These are phyloP conservation scores for Hypocreales sp. DNA, from an alignment of 2,329 filamentous ascomycete genomes.

Conservation along the genomic window DNA sequence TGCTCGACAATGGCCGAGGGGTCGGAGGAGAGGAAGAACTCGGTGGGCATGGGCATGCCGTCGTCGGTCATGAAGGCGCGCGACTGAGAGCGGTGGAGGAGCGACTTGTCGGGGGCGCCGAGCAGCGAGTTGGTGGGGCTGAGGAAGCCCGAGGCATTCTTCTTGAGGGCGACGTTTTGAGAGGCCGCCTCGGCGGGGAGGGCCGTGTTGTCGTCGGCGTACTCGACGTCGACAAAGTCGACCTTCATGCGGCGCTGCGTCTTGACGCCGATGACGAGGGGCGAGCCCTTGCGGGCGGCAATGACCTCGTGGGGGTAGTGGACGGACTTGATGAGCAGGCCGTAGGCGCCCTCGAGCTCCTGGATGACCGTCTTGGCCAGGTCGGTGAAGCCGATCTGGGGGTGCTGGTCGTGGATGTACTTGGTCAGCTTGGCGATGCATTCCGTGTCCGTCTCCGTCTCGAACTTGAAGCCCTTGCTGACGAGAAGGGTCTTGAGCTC, in stretches of 20 bases:
- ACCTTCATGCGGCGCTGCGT: slow-evolving; percentile 99
- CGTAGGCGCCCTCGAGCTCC: slow-evolving; percentile 95
- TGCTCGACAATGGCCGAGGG: slow-evolving; percentile 97
- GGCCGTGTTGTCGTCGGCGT: slow-evolving; percentile 67
- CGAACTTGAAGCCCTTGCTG: slow-evolving; percentile 93
- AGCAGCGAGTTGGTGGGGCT: slow-evolving; percentile 49
- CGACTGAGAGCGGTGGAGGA: slow-evolving; percentile 95
- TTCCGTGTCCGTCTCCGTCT: slow-evolving; percentile 98
- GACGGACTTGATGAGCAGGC: slow-evolving; percentile 92
- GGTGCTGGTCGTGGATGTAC: slow-evolving; percentile 93
- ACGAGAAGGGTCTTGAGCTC: slow-evolving; percentile 87
- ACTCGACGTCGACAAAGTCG: slow-evolving; percentile 98
- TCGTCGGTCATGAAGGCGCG: slow-evolving; percentile 98
- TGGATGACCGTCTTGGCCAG: slow-evolving; percentile 95
- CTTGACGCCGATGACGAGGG: slow-evolving; percentile 91
- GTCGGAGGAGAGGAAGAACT: slow-evolving; percentile 98
- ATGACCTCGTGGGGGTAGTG: slow-evolving; percentile 98
- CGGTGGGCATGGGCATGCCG: slow-evolving; percentile 91
- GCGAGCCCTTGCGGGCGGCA: slow-evolving; percentile 95
- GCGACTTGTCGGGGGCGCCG: slow-evolving; percentile 89
- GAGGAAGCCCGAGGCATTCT: slow-evolving; percentile 54
- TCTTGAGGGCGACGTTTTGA: slow-evolving; percentile 94
- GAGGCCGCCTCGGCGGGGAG: slow-evolving; percentile 88
- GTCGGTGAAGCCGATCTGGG: slow-evolving; percentile 87
- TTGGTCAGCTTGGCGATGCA: slow-evolving; percentile 98